A percentile compares a stretch with the other conserved stretches of the same genome.
Conservation (phyloP, 225 moss, liverwort and hornwort species). For the Rhytidiadelphus loreus region DNA sequence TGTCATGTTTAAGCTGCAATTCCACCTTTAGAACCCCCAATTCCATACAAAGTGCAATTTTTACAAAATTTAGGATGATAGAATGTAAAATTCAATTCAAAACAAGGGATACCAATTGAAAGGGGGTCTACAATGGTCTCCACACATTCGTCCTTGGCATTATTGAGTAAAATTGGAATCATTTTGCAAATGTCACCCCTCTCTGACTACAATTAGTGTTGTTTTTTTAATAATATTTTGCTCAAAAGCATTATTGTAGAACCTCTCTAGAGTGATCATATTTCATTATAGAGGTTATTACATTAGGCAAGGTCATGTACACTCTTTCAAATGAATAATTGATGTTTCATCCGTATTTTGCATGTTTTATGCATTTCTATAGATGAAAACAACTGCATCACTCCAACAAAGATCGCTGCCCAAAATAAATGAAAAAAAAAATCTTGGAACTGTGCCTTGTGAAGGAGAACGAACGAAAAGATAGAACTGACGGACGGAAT, state of each 20-base stretch:
- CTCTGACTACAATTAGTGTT: rapidly evolving
- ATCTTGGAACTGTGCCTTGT: background rate
- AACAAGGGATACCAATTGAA: background rate
- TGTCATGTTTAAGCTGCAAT: rapidly evolving
- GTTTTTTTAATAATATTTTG: background rate
- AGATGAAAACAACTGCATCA: too few species aligned
- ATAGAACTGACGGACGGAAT: too few species aligned
- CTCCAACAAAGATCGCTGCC: background rate
- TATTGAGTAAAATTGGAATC: background rate
- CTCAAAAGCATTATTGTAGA: background rate
- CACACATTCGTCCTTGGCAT: background rate
- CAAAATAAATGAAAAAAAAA: background rate
- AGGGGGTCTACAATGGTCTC: too few species aligned
- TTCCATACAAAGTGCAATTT: background rate
- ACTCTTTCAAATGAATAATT: background rate
- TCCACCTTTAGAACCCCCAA: rapidly evolving
- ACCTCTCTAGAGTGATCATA: too few species aligned
- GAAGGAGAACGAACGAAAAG: background rate
- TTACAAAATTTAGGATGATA: background rate
- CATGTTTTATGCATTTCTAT: background rate
- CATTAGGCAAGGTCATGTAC: too few species aligned
- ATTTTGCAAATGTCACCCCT: background rate
- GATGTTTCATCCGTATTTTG: rapidly evolving
- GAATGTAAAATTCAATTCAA: background rate
- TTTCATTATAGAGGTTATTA: too few species aligned